These are phyloP conservation scores for Magnaporthales sp. DNA, from an alignment of 2,329 filamentous ascomycete genomes.

Conservation along the genomic window DNA sequence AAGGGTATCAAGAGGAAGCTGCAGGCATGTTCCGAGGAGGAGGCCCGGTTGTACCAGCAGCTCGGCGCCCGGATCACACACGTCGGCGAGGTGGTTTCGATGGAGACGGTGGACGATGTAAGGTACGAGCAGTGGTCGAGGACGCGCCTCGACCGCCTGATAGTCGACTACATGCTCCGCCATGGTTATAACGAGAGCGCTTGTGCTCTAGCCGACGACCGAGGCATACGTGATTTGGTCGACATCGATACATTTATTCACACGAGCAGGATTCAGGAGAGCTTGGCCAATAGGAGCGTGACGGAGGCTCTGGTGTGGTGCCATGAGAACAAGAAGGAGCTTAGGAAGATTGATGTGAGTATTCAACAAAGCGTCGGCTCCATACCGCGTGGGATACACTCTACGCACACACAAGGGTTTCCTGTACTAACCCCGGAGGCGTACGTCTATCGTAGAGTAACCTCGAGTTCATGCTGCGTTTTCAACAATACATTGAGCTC, in stretches of 20 bases:
- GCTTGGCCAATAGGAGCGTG: slow-evolving; percentile 61
- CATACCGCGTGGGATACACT: background rate
- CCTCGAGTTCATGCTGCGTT: slow-evolving; percentile 84
- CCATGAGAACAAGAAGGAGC: slow-evolving; percentile 81
- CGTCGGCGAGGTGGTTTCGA: slow-evolving; percentile 69
- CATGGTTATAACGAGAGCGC: slow-evolving; percentile 77
- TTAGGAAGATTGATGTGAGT: slow-evolving; percentile 76
- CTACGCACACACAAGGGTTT: background rate
- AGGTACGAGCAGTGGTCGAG: slow-evolving; percentile 90
- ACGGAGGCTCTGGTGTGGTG: slow-evolving; percentile 83
- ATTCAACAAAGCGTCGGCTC: background rate
- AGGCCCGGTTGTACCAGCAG: slow-evolving; percentile 66
- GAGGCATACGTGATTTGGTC: slow-evolving; percentile 70
- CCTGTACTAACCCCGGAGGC: background rate
- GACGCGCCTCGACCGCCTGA: slow-evolving; percentile 67
- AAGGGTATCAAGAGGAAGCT: slow-evolving; percentile 85
- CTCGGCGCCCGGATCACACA: slow-evolving; percentile 71
- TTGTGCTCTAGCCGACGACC: slow-evolving; percentile 62
- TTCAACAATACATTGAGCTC: slow-evolving; percentile 93
- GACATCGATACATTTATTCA: slow-evolving; percentile 83
- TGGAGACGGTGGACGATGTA: slow-evolving; percentile 78
- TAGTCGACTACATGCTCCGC: slow-evolving; percentile 88
- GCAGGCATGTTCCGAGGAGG: slow-evolving; percentile 66
- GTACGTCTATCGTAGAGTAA: slow-evolving; percentile 48
- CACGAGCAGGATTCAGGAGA: slow-evolving; percentile 69